These are phyloP conservation scores for Ramaria sp. DNA, from an alignment of 768 basidiomycete species.

Conservation along the genomic window DNA sequence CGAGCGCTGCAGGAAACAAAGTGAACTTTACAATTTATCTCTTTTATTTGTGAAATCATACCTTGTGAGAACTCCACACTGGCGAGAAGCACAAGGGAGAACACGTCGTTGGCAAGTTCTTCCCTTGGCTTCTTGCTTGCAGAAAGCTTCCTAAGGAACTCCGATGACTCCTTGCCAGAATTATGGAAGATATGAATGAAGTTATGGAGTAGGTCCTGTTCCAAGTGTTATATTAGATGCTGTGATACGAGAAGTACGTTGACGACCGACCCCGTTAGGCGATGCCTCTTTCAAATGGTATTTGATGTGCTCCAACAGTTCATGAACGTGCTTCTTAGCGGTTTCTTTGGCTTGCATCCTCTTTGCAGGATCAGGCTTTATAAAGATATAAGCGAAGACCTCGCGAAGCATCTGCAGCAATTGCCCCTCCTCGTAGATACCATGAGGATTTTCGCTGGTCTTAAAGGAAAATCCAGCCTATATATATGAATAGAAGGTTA, in stretches of 20 bases:
- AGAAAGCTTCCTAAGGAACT: constrained; percentile 45
- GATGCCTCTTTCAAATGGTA: constrained; percentile 28
- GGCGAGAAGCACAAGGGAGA: constrained; percentile 59
- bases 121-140: constrained; percentile 47
- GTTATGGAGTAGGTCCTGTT: constrained; percentile 11
- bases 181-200: background rate
- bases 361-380: constrained; percentile 52
- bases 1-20: constrained; percentile 33
- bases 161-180: constrained; percentile 23
- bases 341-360: constrained; percentile 43
- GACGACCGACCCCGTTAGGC: constrained; percentile 30
- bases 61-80: constrained; percentile 64
- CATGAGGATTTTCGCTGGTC: constrained; percentile 38
- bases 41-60: constrained; percentile 21
- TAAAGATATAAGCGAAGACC: constrained; percentile 69
- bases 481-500: too few species aligned
- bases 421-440: constrained; percentile 50
- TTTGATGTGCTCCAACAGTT: constrained; percentile 49
- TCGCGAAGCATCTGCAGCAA: constrained; percentile 55
- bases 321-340: constrained; percentile 40
- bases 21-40: background rate
- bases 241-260: background rate
- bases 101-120: constrained; percentile 52
- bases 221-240: background rate
- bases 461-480: constrained; percentile 70